phyloP scores from a whole-genome alignment of 495 filamentous ascomycete genomes.

The Margaritispora aquatica region DNA sequence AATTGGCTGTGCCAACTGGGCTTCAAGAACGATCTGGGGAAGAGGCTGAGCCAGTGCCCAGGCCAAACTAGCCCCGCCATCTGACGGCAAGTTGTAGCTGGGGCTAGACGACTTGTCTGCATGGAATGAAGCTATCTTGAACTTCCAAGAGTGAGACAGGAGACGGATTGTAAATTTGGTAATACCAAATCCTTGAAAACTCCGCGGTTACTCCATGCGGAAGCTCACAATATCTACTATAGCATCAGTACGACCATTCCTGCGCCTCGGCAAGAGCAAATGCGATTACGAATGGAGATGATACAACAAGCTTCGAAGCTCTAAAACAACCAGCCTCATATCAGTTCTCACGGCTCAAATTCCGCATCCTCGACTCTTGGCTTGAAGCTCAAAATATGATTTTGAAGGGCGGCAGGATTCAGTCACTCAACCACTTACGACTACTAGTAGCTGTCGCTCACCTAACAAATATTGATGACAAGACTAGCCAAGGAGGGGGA shows the following conservation, averaged over 20 bases:
- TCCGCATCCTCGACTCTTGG: neutral
- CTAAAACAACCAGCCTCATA: no score
- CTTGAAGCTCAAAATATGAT: no score
- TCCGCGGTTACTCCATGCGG: neutral
- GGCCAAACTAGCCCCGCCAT: neutral
- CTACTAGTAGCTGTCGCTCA: neutral
- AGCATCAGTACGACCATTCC: no score
- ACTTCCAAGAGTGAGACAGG: neutral
- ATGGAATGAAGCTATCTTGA: neutral
- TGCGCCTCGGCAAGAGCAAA: no score
- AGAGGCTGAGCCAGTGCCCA: neutral
- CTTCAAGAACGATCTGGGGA: neutral
- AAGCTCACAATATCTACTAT: neutral
- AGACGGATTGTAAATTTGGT: neutral
- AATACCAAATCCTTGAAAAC: neutral
- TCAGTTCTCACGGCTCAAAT: neutral
- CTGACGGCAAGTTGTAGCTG: neutral
- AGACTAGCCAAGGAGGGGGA: neutral
- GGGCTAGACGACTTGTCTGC: neutral
- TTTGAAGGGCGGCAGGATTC: no score
- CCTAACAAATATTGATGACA: neutral
- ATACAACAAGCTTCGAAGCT: no score
- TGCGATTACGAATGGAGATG: no score
- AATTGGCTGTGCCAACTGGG: no score
- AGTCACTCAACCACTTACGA: neutral